Evolutionary conservation across 768 basidiomycete species (phyloP).

Genomic region (Pilatotrama ljubarskyi): DNA sequence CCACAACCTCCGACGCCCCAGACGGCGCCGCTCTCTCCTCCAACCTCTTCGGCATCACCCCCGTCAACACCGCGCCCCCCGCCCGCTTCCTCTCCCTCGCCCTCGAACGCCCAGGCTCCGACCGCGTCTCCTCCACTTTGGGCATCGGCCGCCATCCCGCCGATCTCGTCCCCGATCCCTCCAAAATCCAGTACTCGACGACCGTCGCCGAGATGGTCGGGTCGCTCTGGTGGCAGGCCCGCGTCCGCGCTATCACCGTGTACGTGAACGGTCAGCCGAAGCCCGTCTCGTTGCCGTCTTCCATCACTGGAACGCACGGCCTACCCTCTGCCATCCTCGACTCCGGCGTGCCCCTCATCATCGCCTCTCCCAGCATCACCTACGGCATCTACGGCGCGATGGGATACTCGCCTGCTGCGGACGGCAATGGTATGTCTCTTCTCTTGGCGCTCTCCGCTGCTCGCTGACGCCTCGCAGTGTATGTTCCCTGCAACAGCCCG

Average conservation of each 20-base stretch:
- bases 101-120: constrained; percentile 67
- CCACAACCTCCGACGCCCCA: constrained; percentile 48
- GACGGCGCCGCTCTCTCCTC: constrained; percentile 70
- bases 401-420: constrained; percentile 55
- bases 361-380: constrained; percentile 60
- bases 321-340: constrained; percentile 69
- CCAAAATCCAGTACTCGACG: constrained; percentile 48
- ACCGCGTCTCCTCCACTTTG: constrained; percentile 54
- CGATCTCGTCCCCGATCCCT: constrained; percentile 51
- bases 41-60: constrained; percentile 71
- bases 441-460: background rate
- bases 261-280: constrained; percentile 49
- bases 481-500: constrained; percentile 68
- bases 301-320: constrained; percentile 40
- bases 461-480: constrained; percentile 49
- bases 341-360: constrained; percentile 66
- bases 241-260: constrained; percentile 57
- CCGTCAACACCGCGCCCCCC: constrained; percentile 49
- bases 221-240: constrained; percentile 62
- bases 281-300: constrained; percentile 42
- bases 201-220: constrained; percentile 45
- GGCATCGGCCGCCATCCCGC: constrained; percentile 71
- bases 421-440: constrained; percentile 60
- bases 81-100: constrained; percentile 67
- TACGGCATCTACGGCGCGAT: constrained; percentile 73